phyloP scores from a whole-genome alignment of 495 filamentous ascomycete genomes.

The Cercophora samala region DNA sequence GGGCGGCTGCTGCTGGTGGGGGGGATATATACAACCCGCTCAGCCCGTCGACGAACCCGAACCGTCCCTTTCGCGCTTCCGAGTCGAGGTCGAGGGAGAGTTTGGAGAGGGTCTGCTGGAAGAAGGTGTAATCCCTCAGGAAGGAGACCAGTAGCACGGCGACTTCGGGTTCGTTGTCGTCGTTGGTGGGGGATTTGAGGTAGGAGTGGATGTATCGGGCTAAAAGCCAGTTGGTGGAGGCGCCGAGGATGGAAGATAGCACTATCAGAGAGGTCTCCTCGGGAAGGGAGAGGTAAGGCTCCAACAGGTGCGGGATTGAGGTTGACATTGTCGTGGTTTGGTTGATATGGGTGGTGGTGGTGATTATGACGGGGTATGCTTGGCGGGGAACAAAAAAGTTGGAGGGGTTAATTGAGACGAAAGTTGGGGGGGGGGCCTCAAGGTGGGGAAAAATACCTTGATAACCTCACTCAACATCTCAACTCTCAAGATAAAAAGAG shows the following conservation, averaged over 20 bases:
- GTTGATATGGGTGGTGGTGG: neutral
- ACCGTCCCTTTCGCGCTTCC: slow-evolving; percentile 52
- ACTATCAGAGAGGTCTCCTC: slow-evolving; percentile 51
- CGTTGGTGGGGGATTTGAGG: slow-evolving; percentile 33
- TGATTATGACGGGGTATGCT: too few relatives aligned
- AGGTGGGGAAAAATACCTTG: neutral
- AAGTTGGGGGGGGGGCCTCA: neutral
- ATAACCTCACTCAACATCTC: neutral
- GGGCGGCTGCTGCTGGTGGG: too few relatives aligned
- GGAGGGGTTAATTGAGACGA: neutral
- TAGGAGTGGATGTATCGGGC: slow-evolving; percentile 60
- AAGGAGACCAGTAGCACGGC: slow-evolving; percentile 77
- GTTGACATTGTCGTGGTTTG: slow-evolving; percentile 20
- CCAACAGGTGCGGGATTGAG: slow-evolving; percentile 57
- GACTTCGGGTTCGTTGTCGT: slow-evolving; percentile 14
- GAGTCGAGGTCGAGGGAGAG: slow-evolving; percentile 69
- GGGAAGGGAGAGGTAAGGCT: slow-evolving; percentile 56
- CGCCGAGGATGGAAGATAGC: slow-evolving; percentile 68
- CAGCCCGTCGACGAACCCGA: slow-evolving; percentile 73
- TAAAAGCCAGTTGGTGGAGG: slow-evolving; percentile 72
- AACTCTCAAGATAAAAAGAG: neutral
- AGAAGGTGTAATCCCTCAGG: slow-evolving; percentile 73
- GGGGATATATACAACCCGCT: neutral
- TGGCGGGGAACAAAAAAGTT: neutral
- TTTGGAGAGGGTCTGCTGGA: slow-evolving; percentile 61